Evolutionary conservation across 176 grass and related monocot genomes (phyloP), one percentile per base, ranked within the genome.

Genomic region (Musa beccarii): DNA sequence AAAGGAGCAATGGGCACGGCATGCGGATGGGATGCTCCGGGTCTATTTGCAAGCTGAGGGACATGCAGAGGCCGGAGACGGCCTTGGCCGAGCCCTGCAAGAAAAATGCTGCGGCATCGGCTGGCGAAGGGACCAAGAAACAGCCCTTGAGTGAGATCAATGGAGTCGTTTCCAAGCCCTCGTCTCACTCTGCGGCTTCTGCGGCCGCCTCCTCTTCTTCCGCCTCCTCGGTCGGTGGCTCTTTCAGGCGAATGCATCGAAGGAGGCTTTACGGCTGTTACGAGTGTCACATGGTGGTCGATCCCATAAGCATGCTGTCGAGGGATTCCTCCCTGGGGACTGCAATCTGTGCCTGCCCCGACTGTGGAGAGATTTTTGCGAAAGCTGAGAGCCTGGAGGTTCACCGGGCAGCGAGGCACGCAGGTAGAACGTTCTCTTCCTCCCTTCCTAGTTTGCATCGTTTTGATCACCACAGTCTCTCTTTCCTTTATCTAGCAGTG

Each of bases 341-440:
- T 16, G 53, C 85, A 65, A 85, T 98, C 80, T 91, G 69, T 73
- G 59, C 95, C 79, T 98, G 95, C 78, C 84, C 86, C 29, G 84
- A 98, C 76, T 98, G 95, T 76, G 95, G 86, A 72, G 90, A 98
- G 80, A 74, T 93, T 52, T 97, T 97, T 85, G 83, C 91, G 26
- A 78, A 84, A 12, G 54, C 81, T 63, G 90, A 98, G 76, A 85
- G 69, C 72, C 83, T 98, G 86, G 82, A 98, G 53, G 73, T 76
- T 53, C 95, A 98, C 53, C 95, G 87, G 81, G 71, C 88, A 49
- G 72, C 71, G 67, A 85, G 86, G 53, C 95, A 98, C 72, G 95
- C 95, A 87, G 94, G 94, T 90, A 63, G 34, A 51, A 69, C 51
- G 14, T 70, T 23, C 56, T 52, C 51, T 15, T 68, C 43, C 22